phyloP scores from a whole-genome alignment of 202 grass and related monocot species.

The Saccharum hybrid region DNA sequence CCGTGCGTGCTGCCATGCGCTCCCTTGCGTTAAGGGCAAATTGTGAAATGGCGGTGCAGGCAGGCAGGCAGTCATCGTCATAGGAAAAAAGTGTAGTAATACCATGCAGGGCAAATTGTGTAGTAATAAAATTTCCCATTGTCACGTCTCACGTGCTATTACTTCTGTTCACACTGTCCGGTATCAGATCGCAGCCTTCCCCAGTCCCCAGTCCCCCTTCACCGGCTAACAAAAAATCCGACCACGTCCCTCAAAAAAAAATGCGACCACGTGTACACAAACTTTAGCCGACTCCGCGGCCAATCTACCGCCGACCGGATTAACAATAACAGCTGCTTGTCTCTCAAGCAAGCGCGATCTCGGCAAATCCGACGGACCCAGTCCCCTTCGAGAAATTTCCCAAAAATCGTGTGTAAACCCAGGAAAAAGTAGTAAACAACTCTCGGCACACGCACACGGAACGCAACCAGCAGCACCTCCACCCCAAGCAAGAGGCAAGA shows the following conservation, averaged over 20 bases:
- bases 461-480: background rate
- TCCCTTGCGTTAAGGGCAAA: background rate
- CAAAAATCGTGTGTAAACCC: background rate
- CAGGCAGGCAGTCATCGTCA: background rate
- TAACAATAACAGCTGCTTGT: constrained; percentile 22
- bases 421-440: background rate
- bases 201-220: no score
- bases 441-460: background rate
- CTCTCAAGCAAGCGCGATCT: constrained; percentile 44
- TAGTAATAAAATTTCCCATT: background rate
- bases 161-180: background rate
- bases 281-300: no score
- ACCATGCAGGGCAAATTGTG: background rate
- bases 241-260: no score
- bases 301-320: no score
- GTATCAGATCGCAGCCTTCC: background rate
- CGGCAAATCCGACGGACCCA: background rate
- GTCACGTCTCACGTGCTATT: background rate
- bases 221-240: no score
- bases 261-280: no score
- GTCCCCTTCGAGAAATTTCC: background rate
- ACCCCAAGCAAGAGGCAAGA: background rate
- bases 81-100: background rate
- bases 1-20: background rate
- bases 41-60: background rate